Evolutionary conservation across 495 filamentous ascomycete genomes (phyloP).

Genomic region (Alectoria sarmentosa): DNA sequence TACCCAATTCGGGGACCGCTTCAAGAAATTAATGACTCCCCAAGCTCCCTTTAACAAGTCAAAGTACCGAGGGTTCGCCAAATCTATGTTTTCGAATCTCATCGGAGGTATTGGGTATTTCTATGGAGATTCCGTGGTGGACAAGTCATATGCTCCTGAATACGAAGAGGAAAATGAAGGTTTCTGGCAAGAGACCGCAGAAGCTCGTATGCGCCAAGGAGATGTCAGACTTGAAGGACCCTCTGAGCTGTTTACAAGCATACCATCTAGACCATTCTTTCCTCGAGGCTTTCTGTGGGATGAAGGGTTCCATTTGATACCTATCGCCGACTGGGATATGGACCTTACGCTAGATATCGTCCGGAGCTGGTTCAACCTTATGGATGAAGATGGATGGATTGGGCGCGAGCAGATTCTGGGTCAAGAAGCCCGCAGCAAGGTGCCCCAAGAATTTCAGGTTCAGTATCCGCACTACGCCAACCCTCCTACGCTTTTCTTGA

Average conservation of each 20-base stretch:
- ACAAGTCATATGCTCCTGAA: conserved; percentile 81
- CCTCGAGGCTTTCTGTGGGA: conserved; percentile 97
- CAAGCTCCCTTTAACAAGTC: conserved; percentile 65
- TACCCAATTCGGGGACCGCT: conserved; percentile 64
- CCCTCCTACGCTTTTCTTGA: conserved; percentile 91
- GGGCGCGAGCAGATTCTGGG: conserved; percentile 94
- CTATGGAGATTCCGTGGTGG: conserved; percentile 76
- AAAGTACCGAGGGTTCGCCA: conserved; percentile 73
- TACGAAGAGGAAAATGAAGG: conserved; percentile 96
- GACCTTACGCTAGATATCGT: conserved; percentile 90
- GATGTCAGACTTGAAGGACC: conserved; percentile 64
- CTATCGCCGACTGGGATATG: conserved; percentile 87
- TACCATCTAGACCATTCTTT: conserved; percentile 93
- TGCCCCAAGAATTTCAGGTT: conserved; percentile 88
- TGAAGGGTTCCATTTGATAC: conserved; percentile 92
- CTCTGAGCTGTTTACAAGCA: conserved; percentile 83
- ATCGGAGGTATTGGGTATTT: conserved; percentile 95
- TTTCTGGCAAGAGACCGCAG: conserved; percentile 88
- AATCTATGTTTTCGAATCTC: conserved; percentile 89
- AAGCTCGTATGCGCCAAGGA: conserved; percentile 61
- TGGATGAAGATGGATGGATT: conserved; percentile 98
- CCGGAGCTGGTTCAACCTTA: conserved; percentile 90
- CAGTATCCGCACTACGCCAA: conserved; percentile 99
- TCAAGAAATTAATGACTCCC: conserved; percentile 63
- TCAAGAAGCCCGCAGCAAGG: conserved; percentile 89